phyloP scores from a whole-genome alignment of 2,329 filamentous ascomycete species.

The Sporothrix variecibatus region DNA sequence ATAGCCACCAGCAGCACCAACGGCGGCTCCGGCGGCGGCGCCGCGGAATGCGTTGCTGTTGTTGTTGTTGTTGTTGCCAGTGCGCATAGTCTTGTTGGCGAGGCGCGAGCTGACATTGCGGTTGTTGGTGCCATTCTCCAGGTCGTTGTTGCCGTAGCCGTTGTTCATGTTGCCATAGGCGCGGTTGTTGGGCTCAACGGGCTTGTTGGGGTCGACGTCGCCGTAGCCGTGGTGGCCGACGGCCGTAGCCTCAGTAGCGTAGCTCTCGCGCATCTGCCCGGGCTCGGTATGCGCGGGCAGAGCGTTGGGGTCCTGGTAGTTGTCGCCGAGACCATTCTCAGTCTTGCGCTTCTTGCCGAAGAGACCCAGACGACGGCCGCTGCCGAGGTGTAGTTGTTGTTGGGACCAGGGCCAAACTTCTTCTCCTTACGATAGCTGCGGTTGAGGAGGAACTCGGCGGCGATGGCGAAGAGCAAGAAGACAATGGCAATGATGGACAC shows the following conservation, averaged over 20 bases:
- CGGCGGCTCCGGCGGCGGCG: background rate
- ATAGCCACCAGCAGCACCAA: background rate
- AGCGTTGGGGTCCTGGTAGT: conserved; percentile 35
- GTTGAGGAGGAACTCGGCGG: conserved; percentile 35
- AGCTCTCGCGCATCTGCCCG: conserved; percentile 37
- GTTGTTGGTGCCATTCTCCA: background rate
- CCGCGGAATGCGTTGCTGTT: background rate
- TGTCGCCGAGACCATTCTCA: conserved; percentile 16
- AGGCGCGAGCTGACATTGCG: background rate
- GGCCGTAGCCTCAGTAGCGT: conserved; percentile 42
- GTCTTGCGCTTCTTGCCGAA: conserved; percentile 35
- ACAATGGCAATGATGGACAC: conserved; percentile 72
- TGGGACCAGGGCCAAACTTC: conserved; percentile 44
- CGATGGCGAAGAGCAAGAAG: conserved; percentile 37
- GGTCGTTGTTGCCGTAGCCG: background rate
- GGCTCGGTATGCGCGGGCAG: conserved; percentile 41
- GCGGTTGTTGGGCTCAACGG: background rate
- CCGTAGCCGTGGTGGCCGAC: conserved; percentile 31
- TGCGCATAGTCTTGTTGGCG: conserved; percentile 10
- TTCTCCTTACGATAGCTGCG: conserved; percentile 42
- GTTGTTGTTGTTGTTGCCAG: background rate
- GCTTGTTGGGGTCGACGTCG: conserved; percentile 17
- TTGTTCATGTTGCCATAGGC: conserved; percentile 13
- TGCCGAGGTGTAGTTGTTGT: conserved; percentile 45
- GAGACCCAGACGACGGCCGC: conserved; percentile 39